Conservation (phyloP, 2,329 filamentous ascomycete species). For the Fusarium burgessii region DNA sequence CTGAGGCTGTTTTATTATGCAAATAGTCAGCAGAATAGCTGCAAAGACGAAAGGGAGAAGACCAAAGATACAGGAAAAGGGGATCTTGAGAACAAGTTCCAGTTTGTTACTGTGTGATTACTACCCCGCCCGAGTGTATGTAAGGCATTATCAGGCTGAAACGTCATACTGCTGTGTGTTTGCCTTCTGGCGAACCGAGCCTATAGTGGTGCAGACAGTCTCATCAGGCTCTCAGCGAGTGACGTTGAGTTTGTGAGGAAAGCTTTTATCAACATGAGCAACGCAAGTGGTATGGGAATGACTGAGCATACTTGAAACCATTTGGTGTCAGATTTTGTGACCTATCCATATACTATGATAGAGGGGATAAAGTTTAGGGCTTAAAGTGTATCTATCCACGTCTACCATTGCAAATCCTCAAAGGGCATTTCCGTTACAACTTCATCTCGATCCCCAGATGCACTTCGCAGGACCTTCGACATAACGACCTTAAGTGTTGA, state of each 20-base stretch:
- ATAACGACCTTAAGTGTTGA: too few species aligned
- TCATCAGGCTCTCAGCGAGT: neutral
- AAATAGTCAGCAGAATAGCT: neutral
- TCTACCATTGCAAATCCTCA: too few species aligned
- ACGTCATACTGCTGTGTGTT: neutral
- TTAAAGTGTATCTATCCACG: too few species aligned
- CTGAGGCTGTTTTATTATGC: neutral
- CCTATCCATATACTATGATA: too few species aligned
- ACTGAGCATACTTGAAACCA: too few species aligned
- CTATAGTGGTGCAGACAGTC: neutral
- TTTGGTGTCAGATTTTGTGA: too few species aligned
- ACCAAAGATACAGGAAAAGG: neutral
- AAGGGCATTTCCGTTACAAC: too few species aligned
- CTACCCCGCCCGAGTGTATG: neutral
- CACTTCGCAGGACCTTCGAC: too few species aligned
- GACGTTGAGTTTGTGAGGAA: neutral
- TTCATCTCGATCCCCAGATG: too few species aligned
- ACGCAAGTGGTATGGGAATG: too few species aligned
- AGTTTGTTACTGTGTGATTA: neutral
- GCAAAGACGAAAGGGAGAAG: neutral
- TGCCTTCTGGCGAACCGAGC: neutral
- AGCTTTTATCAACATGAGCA: fast-evolving
- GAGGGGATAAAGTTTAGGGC: too few species aligned
- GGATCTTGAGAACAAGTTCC: too few species aligned
- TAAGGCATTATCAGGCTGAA: neutral